A percentile compares a stretch with the other conserved stretches of the same genome.
Conservation (phyloP, 2,329 filamentous ascomycete species). For the Ophiocordyceps robertsii region DNA sequence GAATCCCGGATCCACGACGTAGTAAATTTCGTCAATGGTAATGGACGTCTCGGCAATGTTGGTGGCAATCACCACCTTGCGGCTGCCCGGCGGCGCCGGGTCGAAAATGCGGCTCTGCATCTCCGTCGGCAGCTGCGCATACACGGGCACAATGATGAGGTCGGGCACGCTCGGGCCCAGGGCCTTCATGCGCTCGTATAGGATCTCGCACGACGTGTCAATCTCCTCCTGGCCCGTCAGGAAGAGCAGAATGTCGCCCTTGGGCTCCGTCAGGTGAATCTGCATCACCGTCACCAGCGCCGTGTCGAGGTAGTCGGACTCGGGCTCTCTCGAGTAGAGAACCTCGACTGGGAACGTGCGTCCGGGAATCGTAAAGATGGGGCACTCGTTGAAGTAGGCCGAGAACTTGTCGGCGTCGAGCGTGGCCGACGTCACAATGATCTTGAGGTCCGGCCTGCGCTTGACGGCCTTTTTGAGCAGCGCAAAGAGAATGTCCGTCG, state of each 20-base stretch:
- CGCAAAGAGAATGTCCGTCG: slow-evolving; percentile 90
- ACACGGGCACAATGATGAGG: slow-evolving; percentile 87
- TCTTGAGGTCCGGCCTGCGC: slow-evolving; percentile 71
- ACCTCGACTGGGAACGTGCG: slow-evolving; percentile 93
- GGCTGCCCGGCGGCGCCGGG: slow-evolving; percentile 67
- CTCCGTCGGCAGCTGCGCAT: slow-evolving; percentile 83
- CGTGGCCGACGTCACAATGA: slow-evolving; percentile 94
- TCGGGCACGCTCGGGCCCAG: slow-evolving; percentile 84
- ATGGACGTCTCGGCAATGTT: slow-evolving; percentile 98
- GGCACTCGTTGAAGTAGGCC: slow-evolving; percentile 87
- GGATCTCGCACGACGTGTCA: slow-evolving; percentile 82
- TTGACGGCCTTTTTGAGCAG: slow-evolving; percentile 88
- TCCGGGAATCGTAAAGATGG: slow-evolving; percentile 93
- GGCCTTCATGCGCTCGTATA: slow-evolving; percentile 93
- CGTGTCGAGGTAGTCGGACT: slow-evolving; percentile 88
- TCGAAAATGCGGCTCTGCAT: slow-evolving; percentile 94
- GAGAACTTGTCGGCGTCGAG: slow-evolving; percentile 97
- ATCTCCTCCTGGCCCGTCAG: slow-evolving; percentile 97
- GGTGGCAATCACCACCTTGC: slow-evolving; percentile 94
- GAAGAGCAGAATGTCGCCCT: slow-evolving; percentile 92
- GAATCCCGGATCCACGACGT: slow-evolving; percentile 92
- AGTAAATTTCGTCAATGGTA: slow-evolving; percentile 95
- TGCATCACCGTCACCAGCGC: slow-evolving; percentile 97
- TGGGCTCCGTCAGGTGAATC: slow-evolving; percentile 85
- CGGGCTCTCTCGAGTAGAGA: slow-evolving; percentile 87